Evolutionary conservation across 2,329 filamentous ascomycete species (phyloP).

Genomic region (Aspergillus sp.): DNA sequence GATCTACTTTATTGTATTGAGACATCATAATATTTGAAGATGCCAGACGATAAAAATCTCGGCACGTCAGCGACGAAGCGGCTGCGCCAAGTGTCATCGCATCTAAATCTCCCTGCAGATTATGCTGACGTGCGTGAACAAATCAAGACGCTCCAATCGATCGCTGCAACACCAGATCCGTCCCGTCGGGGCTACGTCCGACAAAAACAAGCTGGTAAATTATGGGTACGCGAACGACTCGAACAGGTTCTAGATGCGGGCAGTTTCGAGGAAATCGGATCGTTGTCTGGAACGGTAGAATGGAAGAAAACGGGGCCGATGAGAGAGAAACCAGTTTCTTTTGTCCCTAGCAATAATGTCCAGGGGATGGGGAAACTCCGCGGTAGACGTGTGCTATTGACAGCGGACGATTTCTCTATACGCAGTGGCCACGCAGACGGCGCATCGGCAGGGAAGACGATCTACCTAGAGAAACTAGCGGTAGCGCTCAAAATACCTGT

Average conservation of each 20-base stretch:
- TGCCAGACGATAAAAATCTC: slow-evolving; percentile 16
- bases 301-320: slow-evolving; percentile 51
- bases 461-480: slow-evolving; percentile 63
- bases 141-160: slow-evolving; percentile 51
- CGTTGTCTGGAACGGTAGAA: slow-evolving; percentile 58
- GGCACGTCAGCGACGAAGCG: slow-evolving; percentile 41
- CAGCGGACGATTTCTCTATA: slow-evolving; percentile 64
- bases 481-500: slow-evolving; percentile 59
- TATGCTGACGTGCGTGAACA: slow-evolving; percentile 63
- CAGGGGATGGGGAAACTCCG: slow-evolving; percentile 58
- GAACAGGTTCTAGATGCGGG: slow-evolving; percentile 57
- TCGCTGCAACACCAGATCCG: slow-evolving; percentile 56
- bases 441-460: slow-evolving; percentile 56
- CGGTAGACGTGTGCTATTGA: slow-evolving; percentile 58
- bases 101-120: slow-evolving; percentile 56
- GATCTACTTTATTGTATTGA: neutral
- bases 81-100: slow-evolving; percentile 50
- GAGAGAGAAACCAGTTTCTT: slow-evolving; percentile 47
- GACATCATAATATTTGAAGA: neutral
- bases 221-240: slow-evolving; percentile 65
- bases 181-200: slow-evolving; percentile 59
- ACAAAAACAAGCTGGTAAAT: slow-evolving; percentile 63
- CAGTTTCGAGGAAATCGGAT: slow-evolving; percentile 61
- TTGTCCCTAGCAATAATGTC: slow-evolving; percentile 62
- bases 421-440: slow-evolving; percentile 66